Percentiles rank a stretch among this genome's conserved stretches.
Evolutionary conservation across 371 early-diverging fungal genomes (phyloP).

Genomic region (Mortierella sp.): DNA sequence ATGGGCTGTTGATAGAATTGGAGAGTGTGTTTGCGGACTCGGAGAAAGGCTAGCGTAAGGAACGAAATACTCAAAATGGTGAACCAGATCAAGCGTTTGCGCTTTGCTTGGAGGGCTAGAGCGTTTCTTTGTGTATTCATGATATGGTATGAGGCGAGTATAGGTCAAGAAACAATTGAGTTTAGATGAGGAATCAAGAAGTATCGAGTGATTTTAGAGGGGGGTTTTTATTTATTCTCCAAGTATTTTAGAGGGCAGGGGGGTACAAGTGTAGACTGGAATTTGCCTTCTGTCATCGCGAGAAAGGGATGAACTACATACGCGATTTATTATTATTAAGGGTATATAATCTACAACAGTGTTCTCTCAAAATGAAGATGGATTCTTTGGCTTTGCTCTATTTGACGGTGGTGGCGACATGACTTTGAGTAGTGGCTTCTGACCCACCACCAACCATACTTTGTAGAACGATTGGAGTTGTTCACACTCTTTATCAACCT

Average conservation of each 20-base stretch:
- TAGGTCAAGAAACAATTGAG: background rate
- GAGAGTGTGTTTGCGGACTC: background rate
- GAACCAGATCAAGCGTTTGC: slow-evolving; percentile 10
- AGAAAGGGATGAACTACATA: no score
- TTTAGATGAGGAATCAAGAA: background rate
- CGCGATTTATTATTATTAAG: no score
- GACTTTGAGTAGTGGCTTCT: background rate
- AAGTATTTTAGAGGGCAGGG: no score
- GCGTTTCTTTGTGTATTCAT: background rate
- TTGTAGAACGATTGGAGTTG: slow-evolving; percentile 30
- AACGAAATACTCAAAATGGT: background rate
- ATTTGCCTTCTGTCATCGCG: no score
- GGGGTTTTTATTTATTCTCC: no score
- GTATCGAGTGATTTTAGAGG: no score
- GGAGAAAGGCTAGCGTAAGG: background rate
- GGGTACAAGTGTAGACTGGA: no score
- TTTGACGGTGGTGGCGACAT: background rate
- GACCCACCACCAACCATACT: slow-evolving; percentile 31
- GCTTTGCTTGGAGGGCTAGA: background rate
- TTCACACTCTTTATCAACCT: slow-evolving; percentile 27
- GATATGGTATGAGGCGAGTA: background rate
- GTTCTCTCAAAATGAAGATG: no score
- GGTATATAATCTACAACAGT: no score
- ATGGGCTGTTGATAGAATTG: background rate
- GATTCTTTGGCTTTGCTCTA: no score